Percentiles rank a stretch among this genome's conserved stretches.
Evolutionary conservation across 257 asterid genomes (phyloP).

Genomic region (Ophiorrhiza pumila): DNA sequence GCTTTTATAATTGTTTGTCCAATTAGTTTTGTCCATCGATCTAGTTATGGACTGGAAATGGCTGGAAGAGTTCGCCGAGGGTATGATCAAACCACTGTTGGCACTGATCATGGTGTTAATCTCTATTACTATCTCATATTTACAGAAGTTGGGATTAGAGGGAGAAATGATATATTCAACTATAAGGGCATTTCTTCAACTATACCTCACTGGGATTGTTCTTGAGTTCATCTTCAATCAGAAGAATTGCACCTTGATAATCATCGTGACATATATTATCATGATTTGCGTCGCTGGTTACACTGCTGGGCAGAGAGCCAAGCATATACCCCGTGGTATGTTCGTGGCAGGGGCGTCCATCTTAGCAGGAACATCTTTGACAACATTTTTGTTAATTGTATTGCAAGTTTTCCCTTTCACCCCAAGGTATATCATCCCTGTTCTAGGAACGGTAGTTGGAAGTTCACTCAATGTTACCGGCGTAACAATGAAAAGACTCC

Average conservation of each 20-base stretch:
- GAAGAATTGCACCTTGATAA: slow-evolving; percentile 49
- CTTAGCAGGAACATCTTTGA: slow-evolving; percentile 59
- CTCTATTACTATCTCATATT: slow-evolving; percentile 57
- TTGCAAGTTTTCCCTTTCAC: slow-evolving; percentile 76
- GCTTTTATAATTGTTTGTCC: too few species aligned
- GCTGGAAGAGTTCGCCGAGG: slow-evolving; percentile 57
- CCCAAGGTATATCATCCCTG: slow-evolving; percentile 75
- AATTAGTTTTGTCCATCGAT: too few species aligned
- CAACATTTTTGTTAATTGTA: slow-evolving; percentile 52
- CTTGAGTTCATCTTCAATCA: slow-evolving; percentile 75
- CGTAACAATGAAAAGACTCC: slow-evolving; percentile 79
- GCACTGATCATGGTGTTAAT: slow-evolving; percentile 77
- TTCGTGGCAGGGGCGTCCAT: slow-evolving; percentile 78
- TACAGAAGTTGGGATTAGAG: slow-evolving; percentile 69
- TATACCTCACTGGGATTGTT: slow-evolving; percentile 75
- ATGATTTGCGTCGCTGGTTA: slow-evolving; percentile 81
- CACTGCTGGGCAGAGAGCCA: slow-evolving; percentile 86
- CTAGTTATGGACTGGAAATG: too few species aligned
- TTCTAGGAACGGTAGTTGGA: slow-evolving; percentile 92
- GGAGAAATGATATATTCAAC: slow-evolving; percentile 66
- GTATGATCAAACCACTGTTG: slow-evolving; percentile 78
- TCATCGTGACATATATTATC: slow-evolving; percentile 71
- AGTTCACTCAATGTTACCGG: slow-evolving; percentile 89
- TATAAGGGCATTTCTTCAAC: slow-evolving; percentile 75
- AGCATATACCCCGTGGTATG: slow-evolving; percentile 72